Base-by-base conservation (phyloP, 2,329 filamentous ascomycete species). In the Fusarium tanahbumbuense region DNA sequence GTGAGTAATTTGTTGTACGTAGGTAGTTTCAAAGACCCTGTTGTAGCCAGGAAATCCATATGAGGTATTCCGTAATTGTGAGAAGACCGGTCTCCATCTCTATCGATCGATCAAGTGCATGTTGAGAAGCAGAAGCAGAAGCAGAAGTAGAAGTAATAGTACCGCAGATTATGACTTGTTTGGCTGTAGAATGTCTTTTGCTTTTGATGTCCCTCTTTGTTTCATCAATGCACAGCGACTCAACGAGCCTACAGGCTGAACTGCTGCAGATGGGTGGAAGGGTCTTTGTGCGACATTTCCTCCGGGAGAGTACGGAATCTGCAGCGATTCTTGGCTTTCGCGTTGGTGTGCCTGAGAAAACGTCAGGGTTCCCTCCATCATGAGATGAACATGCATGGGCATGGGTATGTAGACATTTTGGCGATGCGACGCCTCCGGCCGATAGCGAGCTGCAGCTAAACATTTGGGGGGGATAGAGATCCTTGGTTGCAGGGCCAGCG, bases 381-480 rank as follows among this genome's bases (percentile, higher is more conserved):
- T 52, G 32, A 65, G 60, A 53, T 42, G 45, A 23, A 34, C 56
- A 40, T 53, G 41, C n/a, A 40, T 67, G 27, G 42, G 44, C 58
- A 56, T 56, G 58, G 60, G 48, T 28, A 28, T 28, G 28, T 55
- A 63, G 37, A 25, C 42, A 65, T 42, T 65, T 56, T 56, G 56
- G 40, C 64, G 52, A 58, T 69, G 60, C 47, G 60, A 69, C 63
- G 68, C 64, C 63, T 73, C 60, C 49, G 55, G 68, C 68, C 68
- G 68, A 71, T 71, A 66, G 57, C 55, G 61, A 69, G 48, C 66
- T 75, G 72, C 72, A 75, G 63, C 72, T 72, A 72, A 67, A 50
- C 61, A 46, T 53, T 70, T 69, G 61, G 45, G 56, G 70, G 68
- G 32, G 23, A 52, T 52, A 52, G 32, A 27, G 13, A 41, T 53